Percentiles rank a stretch among this genome's conserved stretches.
Conservation (phyloP, 306 rosid genomes). For the Prunus davidiana region DNA sequence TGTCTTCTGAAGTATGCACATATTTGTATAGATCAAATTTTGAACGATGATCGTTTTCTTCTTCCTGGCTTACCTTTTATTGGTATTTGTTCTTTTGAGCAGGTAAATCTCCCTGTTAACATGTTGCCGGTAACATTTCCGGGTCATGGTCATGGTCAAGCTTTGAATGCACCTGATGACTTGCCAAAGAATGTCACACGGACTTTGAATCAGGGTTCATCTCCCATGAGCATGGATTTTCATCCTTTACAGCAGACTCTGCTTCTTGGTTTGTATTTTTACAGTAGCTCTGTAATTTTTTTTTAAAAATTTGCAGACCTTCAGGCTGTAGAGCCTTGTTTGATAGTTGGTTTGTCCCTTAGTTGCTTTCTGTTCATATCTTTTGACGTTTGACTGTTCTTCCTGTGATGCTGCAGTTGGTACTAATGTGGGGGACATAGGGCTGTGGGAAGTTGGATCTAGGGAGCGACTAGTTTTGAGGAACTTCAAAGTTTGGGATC, state of each 20-base stretch:
- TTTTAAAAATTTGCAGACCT: background rate
- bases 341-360: conserved; percentile 10
- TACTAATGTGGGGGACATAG: conserved; percentile 89
- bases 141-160: conserved; percentile 71
- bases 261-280: conserved; percentile 72
- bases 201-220: conserved; percentile 86
- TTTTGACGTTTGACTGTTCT: conserved; percentile 4
- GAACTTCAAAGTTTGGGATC: conserved; percentile 97
- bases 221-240: conserved; percentile 99
- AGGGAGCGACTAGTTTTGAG: conserved; percentile 74
- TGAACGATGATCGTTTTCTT: background rate
- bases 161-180: conserved; percentile 83
- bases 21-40: background rate
- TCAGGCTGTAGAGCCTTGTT: background rate
- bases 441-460: conserved; percentile 96
- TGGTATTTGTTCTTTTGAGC: conserved; percentile 28
- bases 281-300: conserved; percentile 2
- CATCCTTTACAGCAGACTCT: conserved; percentile 90
- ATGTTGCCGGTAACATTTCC: conserved; percentile 78
- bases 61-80: background rate
- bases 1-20: conserved; percentile 70
- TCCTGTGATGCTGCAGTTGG: conserved; percentile 61
- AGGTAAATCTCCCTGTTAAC: conserved; percentile 93
- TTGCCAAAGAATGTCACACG: conserved; percentile 74
- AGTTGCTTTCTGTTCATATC: conserved; percentile 16